Conservation (phyloP, 257 asterid species). For the Solanum gandarillasii region DNA sequence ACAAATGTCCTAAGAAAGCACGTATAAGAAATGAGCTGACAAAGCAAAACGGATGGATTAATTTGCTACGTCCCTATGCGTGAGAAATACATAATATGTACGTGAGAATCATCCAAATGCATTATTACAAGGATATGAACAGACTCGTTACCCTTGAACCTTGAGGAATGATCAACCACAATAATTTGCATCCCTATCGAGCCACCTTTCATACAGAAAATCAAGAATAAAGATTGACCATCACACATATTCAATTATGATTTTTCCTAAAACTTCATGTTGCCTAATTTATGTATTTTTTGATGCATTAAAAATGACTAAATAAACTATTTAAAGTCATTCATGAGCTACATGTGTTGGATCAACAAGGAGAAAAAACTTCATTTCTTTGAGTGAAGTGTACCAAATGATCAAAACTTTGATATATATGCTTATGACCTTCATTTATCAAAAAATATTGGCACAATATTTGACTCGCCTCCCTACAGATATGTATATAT, state of each 20-base stretch:
- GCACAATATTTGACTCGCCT: neutral
- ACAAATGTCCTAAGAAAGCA: neutral
- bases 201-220: neutral
- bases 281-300: neutral
- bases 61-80: neutral
- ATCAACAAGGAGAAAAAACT: neutral
- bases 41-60: neutral
- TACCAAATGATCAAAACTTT: neutral
- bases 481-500: neutral
- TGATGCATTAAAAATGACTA: neutral
- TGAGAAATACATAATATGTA: too few species aligned
- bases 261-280: too few species aligned
- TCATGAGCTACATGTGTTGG: neutral
- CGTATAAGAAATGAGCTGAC: neutral
- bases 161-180: neutral
- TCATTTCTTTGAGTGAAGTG: neutral
- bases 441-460: neutral
- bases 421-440: neutral
- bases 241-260: neutral
- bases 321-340: neutral
- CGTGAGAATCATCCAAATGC: too few species aligned
- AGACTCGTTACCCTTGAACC: neutral
- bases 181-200: neutral
- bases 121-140: neutral
- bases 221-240: neutral